These are phyloP conservation scores for Tricholoma bakamatsutake DNA, from an alignment of 768 basidiomycete species.

Conservation along the genomic window DNA sequence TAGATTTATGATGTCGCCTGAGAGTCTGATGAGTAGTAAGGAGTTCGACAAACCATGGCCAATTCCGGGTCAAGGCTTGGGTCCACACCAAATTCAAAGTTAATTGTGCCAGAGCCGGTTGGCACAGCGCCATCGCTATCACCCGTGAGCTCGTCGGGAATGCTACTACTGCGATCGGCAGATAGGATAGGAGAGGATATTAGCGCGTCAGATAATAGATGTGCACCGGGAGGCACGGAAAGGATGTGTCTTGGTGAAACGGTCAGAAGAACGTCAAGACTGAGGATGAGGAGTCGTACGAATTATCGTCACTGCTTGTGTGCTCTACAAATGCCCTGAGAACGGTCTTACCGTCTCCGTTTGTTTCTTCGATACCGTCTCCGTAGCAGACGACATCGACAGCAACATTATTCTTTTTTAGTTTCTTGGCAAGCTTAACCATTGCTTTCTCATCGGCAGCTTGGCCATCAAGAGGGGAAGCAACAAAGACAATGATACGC, in stretches of 20 bases:
- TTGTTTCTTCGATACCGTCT: constrained; percentile 71
- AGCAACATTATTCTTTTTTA: constrained; percentile 99
- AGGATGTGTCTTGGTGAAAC: constrained; percentile 64
- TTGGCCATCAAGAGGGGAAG: constrained; percentile 72
- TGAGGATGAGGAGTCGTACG: constrained; percentile 42
- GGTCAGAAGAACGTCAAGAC: background rate
- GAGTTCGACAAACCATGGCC: constrained; percentile 67
- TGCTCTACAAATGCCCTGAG: constrained; percentile 81
- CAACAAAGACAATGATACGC: constrained; percentile 91
- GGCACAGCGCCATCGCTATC: constrained; percentile 41
- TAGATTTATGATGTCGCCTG: constrained; percentile 21
- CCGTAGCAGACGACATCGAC: constrained; percentile 90
- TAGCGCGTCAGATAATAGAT: constrained; percentile 79
- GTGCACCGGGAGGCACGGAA: constrained; percentile 67
- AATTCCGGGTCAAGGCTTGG: constrained; percentile 94
- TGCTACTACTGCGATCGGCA: constrained; percentile 62
- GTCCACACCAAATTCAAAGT: constrained; percentile 89
- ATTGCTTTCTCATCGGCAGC: constrained; percentile 74
- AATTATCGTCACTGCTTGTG: constrained; percentile 78
- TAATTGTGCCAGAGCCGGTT: constrained; percentile 39
- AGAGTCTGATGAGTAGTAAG: background rate
- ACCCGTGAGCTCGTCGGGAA: constrained; percentile 57
- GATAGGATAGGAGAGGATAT: constrained; percentile 78
- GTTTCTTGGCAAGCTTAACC: constrained; percentile 88
- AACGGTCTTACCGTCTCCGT: constrained; percentile 56